Evolutionary conservation across 2,329 filamentous ascomycete species (phyloP), one percentile per base, ranked within the genome.

Genomic region (Colletotrichum sp.): DNA sequence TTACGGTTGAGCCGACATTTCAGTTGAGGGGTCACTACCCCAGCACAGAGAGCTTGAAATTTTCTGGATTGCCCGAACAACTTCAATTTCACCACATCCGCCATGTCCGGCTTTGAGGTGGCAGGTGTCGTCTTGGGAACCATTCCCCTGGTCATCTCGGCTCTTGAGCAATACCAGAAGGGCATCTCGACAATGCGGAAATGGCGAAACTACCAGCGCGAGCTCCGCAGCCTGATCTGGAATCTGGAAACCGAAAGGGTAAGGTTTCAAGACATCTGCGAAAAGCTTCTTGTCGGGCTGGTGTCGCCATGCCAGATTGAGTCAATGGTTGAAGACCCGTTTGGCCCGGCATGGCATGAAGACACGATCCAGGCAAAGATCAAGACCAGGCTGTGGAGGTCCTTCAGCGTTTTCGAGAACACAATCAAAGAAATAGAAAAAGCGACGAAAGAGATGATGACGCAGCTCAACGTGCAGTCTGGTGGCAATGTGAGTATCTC

Each of bases 211-310:
- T 79, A 79, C 2, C 61, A 78, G 1, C 75, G 77, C 1, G 81
- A 83, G 19, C 67, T 81, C 8, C 76, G 69, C 4, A 80, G 64
- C 13, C 78, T 84, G 3, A 77, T 79, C 6, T 69, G 71, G 0
- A 77, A 75, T 1, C 74, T 85, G 5, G 66, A 75, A 6, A 83
- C 79, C 0, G 83, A 84, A 36, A 59, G 76, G 2, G 74, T 76
- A 5, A 83, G 80, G 15, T 55, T 84, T 0, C 74, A 80, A 6
- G 83, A 84, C 57, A 80, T 82, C 8, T 84, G 79, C 39, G 77
- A 83, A 25, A 80, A 80, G 12, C 79, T 85, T 0, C 78, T 84
- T 4, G 71, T 68, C 0, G 81, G 80, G 2, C 74, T 82, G 0
- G 80, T 82, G 0, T 71, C 80, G 0, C 76, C 71, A 0, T n/a